These are phyloP conservation scores for Starmerella asiatica DNA, from an alignment of 805 yeast species.

Conservation along the genomic window DNA sequence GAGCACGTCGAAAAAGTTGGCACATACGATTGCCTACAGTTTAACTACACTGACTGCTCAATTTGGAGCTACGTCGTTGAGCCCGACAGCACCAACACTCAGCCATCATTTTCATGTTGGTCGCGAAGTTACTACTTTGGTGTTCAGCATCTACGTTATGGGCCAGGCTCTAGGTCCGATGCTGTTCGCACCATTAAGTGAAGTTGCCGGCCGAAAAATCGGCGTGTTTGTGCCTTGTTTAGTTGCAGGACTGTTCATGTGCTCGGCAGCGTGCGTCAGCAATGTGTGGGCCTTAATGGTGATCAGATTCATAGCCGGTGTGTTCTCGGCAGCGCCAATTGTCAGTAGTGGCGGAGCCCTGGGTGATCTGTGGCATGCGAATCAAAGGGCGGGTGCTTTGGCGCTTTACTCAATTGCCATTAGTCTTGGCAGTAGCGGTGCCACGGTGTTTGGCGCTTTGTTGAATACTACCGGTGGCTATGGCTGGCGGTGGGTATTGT, in stretches of 20 bases:
- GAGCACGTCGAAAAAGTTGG: conserved; percentile 33
- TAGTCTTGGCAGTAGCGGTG: conserved; percentile 32
- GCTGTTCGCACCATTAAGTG: conserved; percentile 46
- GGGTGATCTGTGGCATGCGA: conserved; percentile 45
- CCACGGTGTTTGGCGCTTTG: conserved; percentile 35
- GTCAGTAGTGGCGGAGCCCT: conserved; percentile 50
- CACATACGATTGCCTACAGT: conserved; percentile 30
- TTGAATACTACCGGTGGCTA: conserved; percentile 27
- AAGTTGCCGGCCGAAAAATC: conserved; percentile 41
- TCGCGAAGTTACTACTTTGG: conserved; percentile 35
- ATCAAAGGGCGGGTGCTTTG: conserved; percentile 40
- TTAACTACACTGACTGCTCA: conserved; percentile 41
- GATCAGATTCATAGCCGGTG: conserved; percentile 45
- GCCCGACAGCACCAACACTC: conserved; percentile 39
- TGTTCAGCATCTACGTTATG: conserved; percentile 41
- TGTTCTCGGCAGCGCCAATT: conserved; percentile 49
- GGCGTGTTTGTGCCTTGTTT: conserved; percentile 39
- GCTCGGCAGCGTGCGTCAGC: conserved; percentile 31
- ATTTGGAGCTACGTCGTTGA: conserved; percentile 40
- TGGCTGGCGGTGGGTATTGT: conserved; percentile 50
- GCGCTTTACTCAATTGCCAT: conserved; percentile 38
- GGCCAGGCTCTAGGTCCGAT: conserved; percentile 54
- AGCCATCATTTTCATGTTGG: conserved; percentile 36
- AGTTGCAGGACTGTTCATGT: conserved; percentile 34
- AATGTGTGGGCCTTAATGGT: conserved; percentile 29